Evolutionary conservation across 2,329 filamentous ascomycete species (phyloP).

Genomic region (Fusarium sp.): DNA sequence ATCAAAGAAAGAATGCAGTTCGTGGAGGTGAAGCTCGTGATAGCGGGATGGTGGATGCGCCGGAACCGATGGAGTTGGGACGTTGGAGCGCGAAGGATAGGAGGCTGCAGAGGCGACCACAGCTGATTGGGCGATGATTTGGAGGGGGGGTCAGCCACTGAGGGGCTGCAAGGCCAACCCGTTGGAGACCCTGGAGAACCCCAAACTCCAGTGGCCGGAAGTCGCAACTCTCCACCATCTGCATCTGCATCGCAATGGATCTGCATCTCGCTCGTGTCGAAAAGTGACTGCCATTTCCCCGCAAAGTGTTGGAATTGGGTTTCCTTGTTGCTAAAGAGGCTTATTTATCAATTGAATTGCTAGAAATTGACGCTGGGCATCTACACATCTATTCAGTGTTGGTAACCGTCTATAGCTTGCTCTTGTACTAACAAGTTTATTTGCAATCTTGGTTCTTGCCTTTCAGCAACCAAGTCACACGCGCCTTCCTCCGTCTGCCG

Average conservation of each 20-base stretch:
- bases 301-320: background rate
- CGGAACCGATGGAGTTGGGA: slow-evolving; percentile 2
- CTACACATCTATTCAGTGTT: background rate
- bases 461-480: background rate
- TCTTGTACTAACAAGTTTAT: background rate
- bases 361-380: background rate
- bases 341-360: background rate
- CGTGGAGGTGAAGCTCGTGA: slow-evolving; percentile 11
- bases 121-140: slow-evolving; percentile 16
- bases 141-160: slow-evolving; percentile 1
- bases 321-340: background rate
- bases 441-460: background rate
- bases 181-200: slow-evolving; percentile 12
- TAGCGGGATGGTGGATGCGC: slow-evolving; percentile 29
- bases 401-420: background rate
- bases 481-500: slow-evolving; percentile 10
- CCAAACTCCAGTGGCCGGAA: slow-evolving; percentile 8
- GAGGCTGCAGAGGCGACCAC: slow-evolving; percentile 32
- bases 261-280: background rate
- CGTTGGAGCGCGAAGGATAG: background rate
- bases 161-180: slow-evolving; percentile 24
- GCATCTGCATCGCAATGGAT: background rate
- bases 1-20: slow-evolving; percentile 2
- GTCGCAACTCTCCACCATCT: background rate
- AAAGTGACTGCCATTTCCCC: background rate